Conservation (phyloP, 805 yeast species). For the Komagataella populi region DNA sequence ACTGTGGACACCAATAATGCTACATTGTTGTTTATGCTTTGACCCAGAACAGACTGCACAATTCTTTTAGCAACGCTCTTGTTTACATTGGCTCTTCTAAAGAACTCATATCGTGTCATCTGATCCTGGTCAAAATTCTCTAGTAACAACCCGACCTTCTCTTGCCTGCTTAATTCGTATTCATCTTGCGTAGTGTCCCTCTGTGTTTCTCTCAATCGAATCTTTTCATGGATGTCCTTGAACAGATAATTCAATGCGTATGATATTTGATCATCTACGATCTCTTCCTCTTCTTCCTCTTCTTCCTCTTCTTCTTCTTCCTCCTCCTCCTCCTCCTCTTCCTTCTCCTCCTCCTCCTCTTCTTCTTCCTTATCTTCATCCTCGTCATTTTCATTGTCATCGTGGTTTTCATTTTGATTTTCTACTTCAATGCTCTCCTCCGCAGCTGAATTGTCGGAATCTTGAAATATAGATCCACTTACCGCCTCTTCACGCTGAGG, state of each 20-base stretch:
- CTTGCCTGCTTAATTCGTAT: conserved; percentile 31
- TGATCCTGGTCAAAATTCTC: conserved; percentile 71
- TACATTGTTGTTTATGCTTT: conserved; percentile 65
- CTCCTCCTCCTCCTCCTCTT: neutral
- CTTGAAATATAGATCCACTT: neutral
- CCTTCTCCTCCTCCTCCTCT: neutral
- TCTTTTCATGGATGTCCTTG: neutral
- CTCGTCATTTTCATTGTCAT: too few relatives aligned
- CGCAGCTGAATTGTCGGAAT: neutral
- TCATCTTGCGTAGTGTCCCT: neutral
- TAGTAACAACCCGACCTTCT: conserved; percentile 46
- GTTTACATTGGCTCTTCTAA: conserved; percentile 63
- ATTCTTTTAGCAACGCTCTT: conserved; percentile 69
- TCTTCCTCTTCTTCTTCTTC: neutral
- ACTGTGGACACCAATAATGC: conserved; percentile 77
- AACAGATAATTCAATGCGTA: neutral
- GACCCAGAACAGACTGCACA: conserved; percentile 68
- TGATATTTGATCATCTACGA: neutral
- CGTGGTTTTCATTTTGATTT: too few relatives aligned
- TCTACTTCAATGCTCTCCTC: neutral
- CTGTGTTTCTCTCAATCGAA: neutral
- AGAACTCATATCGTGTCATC: conserved; percentile 77
- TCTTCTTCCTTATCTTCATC: neutral
- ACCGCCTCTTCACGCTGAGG: neutral
- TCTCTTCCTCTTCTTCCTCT: neutral